Evolutionary conservation across 331 rosid species (phyloP).

Genomic region (Quercus lobata): DNA sequence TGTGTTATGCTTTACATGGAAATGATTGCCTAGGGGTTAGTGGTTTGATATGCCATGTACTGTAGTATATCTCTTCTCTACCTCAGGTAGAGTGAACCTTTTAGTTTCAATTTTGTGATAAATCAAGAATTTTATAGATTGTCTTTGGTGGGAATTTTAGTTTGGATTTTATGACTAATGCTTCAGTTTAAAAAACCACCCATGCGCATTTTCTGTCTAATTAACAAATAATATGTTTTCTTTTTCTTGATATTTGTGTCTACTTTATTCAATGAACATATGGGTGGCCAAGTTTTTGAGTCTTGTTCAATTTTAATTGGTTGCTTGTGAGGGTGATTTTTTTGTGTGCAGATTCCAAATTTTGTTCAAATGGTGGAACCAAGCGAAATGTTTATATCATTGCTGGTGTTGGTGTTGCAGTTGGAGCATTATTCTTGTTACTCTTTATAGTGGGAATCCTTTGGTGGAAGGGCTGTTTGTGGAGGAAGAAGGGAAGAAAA

Average conservation of each 20-base stretch:
- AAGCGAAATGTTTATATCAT: constrained; percentile 22
- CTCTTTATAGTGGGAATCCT: constrained; percentile 51
- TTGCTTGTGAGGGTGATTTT: neutral
- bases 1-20: neutral
- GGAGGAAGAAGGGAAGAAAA: constrained; percentile 24
- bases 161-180: neutral
- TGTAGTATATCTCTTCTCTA: neutral
- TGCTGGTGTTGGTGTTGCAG: constrained; percentile 38
- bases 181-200: neutral
- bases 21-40: neutral
- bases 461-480: constrained; percentile 48
- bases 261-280: neutral
- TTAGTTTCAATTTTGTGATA: neutral
- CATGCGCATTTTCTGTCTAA: neutral
- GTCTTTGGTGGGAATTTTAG: neutral
- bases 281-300: neutral
- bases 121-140: neutral
- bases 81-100: neutral
- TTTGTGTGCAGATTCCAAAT: constrained; percentile 43
- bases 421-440: constrained; percentile 42
- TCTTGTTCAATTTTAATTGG: neutral
- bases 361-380: constrained; percentile 44
- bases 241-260: neutral
- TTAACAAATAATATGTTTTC: neutral
- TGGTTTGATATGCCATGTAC: neutral